Base-by-base conservation (phyloP, 345 rosid species). In the Anacardium occidentale region DNA sequence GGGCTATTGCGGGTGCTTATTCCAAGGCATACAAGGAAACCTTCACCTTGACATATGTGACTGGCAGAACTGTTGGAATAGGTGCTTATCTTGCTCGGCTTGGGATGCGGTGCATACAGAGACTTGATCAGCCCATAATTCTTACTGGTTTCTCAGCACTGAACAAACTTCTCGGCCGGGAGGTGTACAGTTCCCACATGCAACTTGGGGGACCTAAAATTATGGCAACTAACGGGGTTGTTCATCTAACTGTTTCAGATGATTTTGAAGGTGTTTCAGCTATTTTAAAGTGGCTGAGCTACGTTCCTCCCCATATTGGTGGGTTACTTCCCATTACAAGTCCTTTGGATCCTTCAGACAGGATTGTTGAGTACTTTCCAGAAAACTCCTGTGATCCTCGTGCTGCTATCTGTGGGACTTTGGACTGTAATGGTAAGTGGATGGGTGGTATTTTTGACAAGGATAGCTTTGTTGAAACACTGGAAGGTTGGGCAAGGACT, bases 161-260 rank as follows among this genome's bases (percentile, higher is more conserved):
- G 75, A 95, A 95, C 86, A 95, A 95, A 81, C 91, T 95, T 74
- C 99, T 95, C 54, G 99, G 99, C 53, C 94, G 99, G 47, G 99
- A 95, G 81, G 99, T 95, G 34, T 95, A 95, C 82, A 95, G 99
- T 84, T 95, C 99, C 72, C 99, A 95, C 83, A 95, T 95, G 99
- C 99, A 95, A 84, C 99, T 95, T 61, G 99, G 99, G 73, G 99
- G 99, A 48, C 99, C 99, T 1, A 95, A 95, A 84, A 91, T 95
- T 75, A 95, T 95, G 99, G 98, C 96, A 47, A 95, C 98, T 52
- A 95, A 95, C 74, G 99, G 99, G 55, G 99, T 95, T 54, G 98
- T 91, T 70, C 99, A 95, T 87, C 97, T 87, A 69, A 89, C 98
- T 5, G 99, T 95, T 66, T 86, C 98, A 18, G 97, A 95, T 83